Percentiles rank a stretch among this genome's conserved stretches.
Evolutionary conservation across 2,329 filamentous ascomycete species (phyloP).

Genomic region (Colletotrichum sp.): DNA sequence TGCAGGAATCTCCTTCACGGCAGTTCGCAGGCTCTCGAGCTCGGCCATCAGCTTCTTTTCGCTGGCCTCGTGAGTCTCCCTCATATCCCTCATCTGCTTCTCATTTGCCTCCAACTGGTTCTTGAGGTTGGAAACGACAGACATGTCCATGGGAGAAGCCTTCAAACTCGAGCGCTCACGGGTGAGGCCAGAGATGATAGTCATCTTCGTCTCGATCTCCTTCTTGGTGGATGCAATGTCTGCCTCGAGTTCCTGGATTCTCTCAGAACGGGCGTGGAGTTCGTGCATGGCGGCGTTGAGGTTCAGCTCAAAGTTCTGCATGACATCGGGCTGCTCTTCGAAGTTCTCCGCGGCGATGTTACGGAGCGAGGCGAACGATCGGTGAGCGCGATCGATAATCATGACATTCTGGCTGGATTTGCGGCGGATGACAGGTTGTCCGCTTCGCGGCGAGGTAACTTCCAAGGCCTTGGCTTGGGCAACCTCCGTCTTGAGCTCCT

Average conservation of each 20-base stretch:
- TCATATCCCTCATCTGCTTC: constrained; percentile 75
- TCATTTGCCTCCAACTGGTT: constrained; percentile 90
- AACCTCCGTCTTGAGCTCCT: constrained; percentile 88
- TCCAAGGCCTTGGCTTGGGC: constrained; percentile 74
- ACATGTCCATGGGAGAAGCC: constrained; percentile 85
- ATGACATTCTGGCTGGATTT: constrained; percentile 92
- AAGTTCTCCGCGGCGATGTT: constrained; percentile 90
- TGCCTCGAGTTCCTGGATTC: constrained; percentile 87
- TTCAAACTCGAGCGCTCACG: constrained; percentile 92
- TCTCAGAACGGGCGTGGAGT: constrained; percentile 83
- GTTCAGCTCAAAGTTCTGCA: constrained; percentile 93
- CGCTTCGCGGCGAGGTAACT: constrained; percentile 63
- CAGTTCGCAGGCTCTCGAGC: constrained; percentile 69
- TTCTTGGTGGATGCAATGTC: constrained; percentile 85
- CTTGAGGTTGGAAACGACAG: constrained; percentile 83
- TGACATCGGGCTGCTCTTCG: constrained; percentile 78
- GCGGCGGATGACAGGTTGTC: constrained; percentile 83
- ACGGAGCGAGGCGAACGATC: constrained; percentile 87
- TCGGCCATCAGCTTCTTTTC: constrained; percentile 79
- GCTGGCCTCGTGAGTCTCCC: constrained; percentile 72
- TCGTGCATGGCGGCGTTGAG: constrained; percentile 93
- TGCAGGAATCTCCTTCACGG: constrained; percentile 37
- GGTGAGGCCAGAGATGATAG: constrained; percentile 92
- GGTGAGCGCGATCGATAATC: constrained; percentile 87
- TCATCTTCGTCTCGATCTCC: constrained; percentile 97